Evolutionary conservation across 371 early-diverging fungal species (phyloP), one percentile per base, ranked within the genome.

Genomic region (Zopfochytrium polystomum): DNA sequence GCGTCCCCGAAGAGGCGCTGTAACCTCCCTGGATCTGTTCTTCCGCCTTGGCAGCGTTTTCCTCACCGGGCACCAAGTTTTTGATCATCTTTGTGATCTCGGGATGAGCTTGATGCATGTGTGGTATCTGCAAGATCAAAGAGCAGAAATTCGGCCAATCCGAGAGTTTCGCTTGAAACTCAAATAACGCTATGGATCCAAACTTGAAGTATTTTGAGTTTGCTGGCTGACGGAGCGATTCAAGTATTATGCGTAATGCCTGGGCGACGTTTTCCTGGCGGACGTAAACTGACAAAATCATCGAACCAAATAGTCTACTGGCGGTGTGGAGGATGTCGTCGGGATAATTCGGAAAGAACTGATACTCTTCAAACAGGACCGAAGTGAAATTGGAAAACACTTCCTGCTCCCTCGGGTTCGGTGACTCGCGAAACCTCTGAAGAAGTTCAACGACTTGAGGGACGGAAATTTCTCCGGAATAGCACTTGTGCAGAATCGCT

Each of bases 121-220:
- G 84, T 1, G 88, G 79, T 23, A 90, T 89, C 62, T 91, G 90
- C 31, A 90, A 68, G 1, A 96, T 69, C 55, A 86, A 83, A 1
- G 85, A 73, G 67, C 93, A 91, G 59, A 89, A 95, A 46, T 88
- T 85, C 0, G 96, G 95, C 89, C 93, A 93, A 71, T 95, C 93
- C 22, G 83, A 77, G 22, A 96, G 81, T 2, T 94, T 82, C 4
- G 77, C 63, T 64, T 85, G 83, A 70, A 95, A 95, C 63, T 93
- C 91, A 33, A 75, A 68, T 42, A 98, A 71, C 2, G 98, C 94
- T 18, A 87, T 85, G 31, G 87, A 76, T 46, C 93, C 97, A 82
- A 98, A 98, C 43, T 78, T 83, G 70, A 89, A 95, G 80, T 92
- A 81, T 66, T 89, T 89, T 15, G 91, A 83, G 5, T 87, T 84